phyloP scores from a whole-genome alignment of 2,329 filamentous ascomycete genomes.

The Penicillium olsonii region DNA sequence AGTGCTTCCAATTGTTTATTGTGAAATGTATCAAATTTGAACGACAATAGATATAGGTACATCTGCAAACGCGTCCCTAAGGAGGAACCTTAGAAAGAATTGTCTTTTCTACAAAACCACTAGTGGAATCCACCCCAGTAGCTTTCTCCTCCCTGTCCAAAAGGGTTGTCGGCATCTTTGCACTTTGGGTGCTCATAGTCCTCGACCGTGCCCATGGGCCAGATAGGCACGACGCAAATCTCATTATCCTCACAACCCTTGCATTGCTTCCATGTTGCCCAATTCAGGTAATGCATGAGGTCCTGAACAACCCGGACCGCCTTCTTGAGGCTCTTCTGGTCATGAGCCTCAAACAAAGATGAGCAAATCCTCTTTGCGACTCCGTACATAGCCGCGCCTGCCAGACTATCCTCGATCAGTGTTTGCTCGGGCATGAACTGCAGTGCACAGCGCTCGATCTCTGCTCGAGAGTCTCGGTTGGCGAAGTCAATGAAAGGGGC shows the following conservation, averaged over 20 bases:
- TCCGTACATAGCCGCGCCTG: slow-evolving; percentile 30
- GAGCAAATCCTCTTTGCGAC: slow-evolving; percentile 37
- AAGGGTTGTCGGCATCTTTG: slow-evolving; percentile 29
- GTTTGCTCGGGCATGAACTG: slow-evolving; percentile 35
- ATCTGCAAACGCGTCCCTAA: too few relatives aligned
- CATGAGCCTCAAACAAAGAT: slow-evolving; percentile 28
- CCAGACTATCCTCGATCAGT: slow-evolving; percentile 16
- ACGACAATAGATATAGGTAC: too few relatives aligned
- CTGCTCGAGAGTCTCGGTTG: slow-evolving; percentile 26
- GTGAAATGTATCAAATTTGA: too few relatives aligned
- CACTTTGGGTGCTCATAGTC: slow-evolving; percentile 58
- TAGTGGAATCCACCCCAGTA: slow-evolving; percentile 30
- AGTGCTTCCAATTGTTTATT: too few relatives aligned
- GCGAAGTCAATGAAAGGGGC: slow-evolving; percentile 39
- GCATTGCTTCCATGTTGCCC: slow-evolving; percentile 63
- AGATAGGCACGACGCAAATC: slow-evolving; percentile 64
- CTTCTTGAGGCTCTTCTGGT: slow-evolving; percentile 19
- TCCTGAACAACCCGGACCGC: slow-evolving; percentile 37
- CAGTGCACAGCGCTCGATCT: slow-evolving; percentile 34
- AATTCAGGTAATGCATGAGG: slow-evolving; percentile 56
- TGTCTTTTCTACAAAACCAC: not conserved
- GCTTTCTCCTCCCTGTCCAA: slow-evolving; percentile 21
- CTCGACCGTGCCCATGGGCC: slow-evolving; percentile 58
- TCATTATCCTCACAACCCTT: slow-evolving; percentile 56
- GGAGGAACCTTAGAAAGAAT: too few relatives aligned